Base-by-base conservation (phyloP, 2,329 filamentous ascomycete genomes). In the Lachnellula arida region DNA sequence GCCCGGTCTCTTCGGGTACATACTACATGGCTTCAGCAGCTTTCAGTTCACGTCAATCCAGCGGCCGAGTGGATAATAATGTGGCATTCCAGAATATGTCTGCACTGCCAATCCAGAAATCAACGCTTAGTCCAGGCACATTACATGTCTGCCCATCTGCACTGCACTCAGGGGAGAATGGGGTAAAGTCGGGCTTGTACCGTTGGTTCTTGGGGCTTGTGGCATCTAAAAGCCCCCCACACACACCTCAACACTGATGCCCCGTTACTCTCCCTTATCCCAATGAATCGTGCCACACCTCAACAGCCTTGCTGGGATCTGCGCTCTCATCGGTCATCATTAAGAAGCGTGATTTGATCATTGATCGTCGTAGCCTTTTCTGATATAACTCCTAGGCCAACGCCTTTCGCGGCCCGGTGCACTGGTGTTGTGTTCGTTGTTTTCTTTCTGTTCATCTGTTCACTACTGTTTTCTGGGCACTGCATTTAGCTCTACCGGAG, bases 221-320 rank as follows among this genome's bases (percentile, higher is more conserved):
- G 48, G 56, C 32, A 53, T 53, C 53, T 51, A 37, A 52, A 19
- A 39, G 32, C 19, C 47, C 53, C 53, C 54, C 56, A 51, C 54
- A 56, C 54, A 51, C 55, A 58, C 56, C 49, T 51, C 19, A 46
- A 28, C 40, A 49, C 40, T 52, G 22, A 48, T 48, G 39, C 49
- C 47, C 34, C 46, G n/a, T 12, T 44, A 9, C 11, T 2, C 42
- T 19, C 37, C 46, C 55, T 40, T 15, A 51, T 44, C 48, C 55
- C 58, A 60, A 58, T 60, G 47, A 51, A 56, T 46, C 49, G 51
- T 57, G 52, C 54, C 60, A 57, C 51, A 53, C 52, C 46, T 58
- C 28, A 35, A 22, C 37, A 61, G 48, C 46, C 60, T 60, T 34
- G 50, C 28, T 34, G 43, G 48, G 59, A 60, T 63, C 59, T 53